Evolutionary conservation across 768 basidiomycete species (phyloP), one percentile per base, ranked within the genome.

Genomic region (Mycena olivaceomarginata): DNA sequence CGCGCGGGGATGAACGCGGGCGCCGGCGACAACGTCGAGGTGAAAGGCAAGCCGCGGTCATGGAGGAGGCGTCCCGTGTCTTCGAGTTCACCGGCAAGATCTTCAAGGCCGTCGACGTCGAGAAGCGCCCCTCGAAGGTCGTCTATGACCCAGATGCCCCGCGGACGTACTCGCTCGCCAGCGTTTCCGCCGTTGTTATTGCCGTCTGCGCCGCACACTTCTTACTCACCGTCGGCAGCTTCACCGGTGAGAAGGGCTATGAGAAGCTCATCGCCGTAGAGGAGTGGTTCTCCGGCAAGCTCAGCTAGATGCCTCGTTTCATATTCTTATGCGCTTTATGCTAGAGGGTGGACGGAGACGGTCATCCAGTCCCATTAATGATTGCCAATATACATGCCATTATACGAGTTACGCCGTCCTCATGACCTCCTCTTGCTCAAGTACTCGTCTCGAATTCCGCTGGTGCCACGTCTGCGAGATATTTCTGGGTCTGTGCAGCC

Each of bases 1-100:
- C 88, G 91, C 64, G 88, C 84, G 31, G 91, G 91, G 1, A 88
- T 92, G 87, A 89, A 92, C 75, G 84, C 83, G 64, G 91, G 89
- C 22, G 91, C 88, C 15, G 88, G 88, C 15, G 85, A 85, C 65
- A 80, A 87, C 45, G 75, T 81, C 39, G 81, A 84, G 18, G 83
- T 86, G 37, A 92, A 91, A 86, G 85, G 91, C n/a, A n/a, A 92
- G 91, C 81, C 40, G 84, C 86, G 5, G 85, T 92, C 31, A 81
- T 89, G 40, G 82, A 86, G n/a, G 92, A 93, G 80, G 89, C 91
- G 11, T 88, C 84, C 37, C 82, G 75, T 11, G 91, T 90, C 5
- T 93, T 92, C 81, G 83, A 85, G 37, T 85, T 90, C 22, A 92
- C 92, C 75, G 84, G 85, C 13, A 87, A 80, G 4, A 83, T 93